A percentile compares a stretch with the other conserved stretches of the same genome.
Conservation (phyloP, 768 basidiomycete genomes). For the Amanita inopinata region DNA sequence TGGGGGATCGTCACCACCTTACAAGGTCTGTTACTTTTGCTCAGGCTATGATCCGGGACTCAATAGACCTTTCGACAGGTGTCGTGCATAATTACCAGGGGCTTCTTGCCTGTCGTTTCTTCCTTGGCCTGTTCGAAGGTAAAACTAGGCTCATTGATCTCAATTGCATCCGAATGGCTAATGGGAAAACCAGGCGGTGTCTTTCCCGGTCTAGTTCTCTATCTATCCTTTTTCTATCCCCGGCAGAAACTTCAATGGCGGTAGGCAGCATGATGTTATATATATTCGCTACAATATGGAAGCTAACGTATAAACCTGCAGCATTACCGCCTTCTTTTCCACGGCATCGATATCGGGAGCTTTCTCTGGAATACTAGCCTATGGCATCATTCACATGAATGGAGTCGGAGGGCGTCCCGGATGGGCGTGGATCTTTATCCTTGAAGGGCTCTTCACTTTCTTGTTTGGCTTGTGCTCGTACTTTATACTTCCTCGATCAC, state of each 20-base stretch:
- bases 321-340: constrained; percentile 39
- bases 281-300: constrained; percentile 1
- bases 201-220: constrained; percentile 47
- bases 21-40: constrained; percentile 36
- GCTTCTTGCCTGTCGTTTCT: constrained; percentile 39
- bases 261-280: constrained; percentile 15
- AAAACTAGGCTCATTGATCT: constrained; percentile 2
- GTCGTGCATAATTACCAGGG: constrained; percentile 35
- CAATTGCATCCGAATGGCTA: neutral
- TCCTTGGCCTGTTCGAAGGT: constrained; percentile 43
- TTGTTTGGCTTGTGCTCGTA: constrained; percentile 43
- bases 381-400: constrained; percentile 55
- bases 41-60: neutral
- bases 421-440: constrained; percentile 64
- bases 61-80: constrained; percentile 20
- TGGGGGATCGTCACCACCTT: constrained; percentile 63
- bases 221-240: constrained; percentile 48
- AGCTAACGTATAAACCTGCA: constrained; percentile 9
- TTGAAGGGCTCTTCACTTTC: constrained; percentile 59
- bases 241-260: constrained; percentile 40
- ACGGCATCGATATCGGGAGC: constrained; percentile 51
- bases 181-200: constrained; percentile 38
- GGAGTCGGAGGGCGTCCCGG: constrained; percentile 43
- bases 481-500: constrained; percentile 18
- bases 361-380: constrained; percentile 61